Base-by-base conservation (phyloP, 352 stramenopile species). In the Phytopythium ostracodes region DNA sequence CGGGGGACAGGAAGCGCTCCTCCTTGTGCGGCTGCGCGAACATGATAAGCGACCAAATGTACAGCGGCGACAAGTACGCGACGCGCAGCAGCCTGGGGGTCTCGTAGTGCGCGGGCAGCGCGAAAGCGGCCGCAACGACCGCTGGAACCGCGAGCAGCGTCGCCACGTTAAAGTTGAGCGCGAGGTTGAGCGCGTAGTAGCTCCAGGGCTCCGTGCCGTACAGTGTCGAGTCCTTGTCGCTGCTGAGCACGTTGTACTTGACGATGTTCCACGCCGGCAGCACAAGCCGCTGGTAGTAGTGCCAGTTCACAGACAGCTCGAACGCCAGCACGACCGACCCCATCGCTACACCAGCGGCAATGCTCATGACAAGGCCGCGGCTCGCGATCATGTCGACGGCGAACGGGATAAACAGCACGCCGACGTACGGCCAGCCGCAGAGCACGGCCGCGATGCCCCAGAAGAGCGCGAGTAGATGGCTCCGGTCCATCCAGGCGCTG, bases 11-110 rank as follows among this genome's bases (percentile, higher is more conserved):
- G 70, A 99, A 99, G 7, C 97, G 84, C 78, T 99, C 97, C 67
- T 99, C 97, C 70, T 99, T 99, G 84, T 99, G 97, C 25, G 96
- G 83, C 67, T 98, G 84, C n/a, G 83, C 64, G 43, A 96, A 88
- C 68, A 99, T 97, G 43, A 99, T 88, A 7, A 42, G 67, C 49
- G 99, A 64, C 96, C 96, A 99, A 24, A 98, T 51, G 57, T 96
- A 93, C 70, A 92, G 69, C 14, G 84, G 82, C 11, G 71, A 81
- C 46, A 92, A 61, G 43, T 84, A 90, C 36, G 67, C 63, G 20
- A 78, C 15, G 15, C 77, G 60, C 33, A 80, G 70, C 24, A 72
- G 20, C 43, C 62, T 73, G 25, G 55, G 60, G 5, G 66, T 77
- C 9, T 65, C 47, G 44, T 79, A 70, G 42, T 81, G 65, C n/a